Conservation (phyloP, 176 grass and related monocot genomes). For the Cymbopogon citratus region DNA sequence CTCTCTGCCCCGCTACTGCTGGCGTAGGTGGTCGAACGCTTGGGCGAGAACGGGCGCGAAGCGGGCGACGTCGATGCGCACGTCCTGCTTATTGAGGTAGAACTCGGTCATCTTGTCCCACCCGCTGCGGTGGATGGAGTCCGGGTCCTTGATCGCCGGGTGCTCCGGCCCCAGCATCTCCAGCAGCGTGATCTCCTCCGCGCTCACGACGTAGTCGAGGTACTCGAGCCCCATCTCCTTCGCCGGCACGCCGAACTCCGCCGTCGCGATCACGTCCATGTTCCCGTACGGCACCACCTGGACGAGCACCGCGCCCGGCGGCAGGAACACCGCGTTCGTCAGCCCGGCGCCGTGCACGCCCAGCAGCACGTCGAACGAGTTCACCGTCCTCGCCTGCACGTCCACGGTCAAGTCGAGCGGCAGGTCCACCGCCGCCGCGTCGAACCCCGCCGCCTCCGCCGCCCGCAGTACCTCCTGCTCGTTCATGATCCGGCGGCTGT, state of each 20-base stretch:
- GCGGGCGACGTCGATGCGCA: constrained; percentile 40
- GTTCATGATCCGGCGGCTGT: constrained; percentile 45
- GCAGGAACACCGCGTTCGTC: constrained; percentile 71
- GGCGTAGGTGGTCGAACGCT: constrained; percentile 34
- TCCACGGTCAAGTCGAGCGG: neutral
- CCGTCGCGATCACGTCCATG: constrained; percentile 20
- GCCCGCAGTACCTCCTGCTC: neutral
- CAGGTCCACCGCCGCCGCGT: neutral
- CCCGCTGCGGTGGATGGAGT: constrained; percentile 36
- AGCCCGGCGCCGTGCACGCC: constrained; percentile 73
- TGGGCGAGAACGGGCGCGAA: constrained; percentile 35
- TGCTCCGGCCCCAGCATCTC: constrained; percentile 43
- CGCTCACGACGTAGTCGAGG: constrained; percentile 38
- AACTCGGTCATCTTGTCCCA: constrained; percentile 37
- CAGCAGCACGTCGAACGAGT: constrained; percentile 62
- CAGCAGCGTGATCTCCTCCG: constrained; percentile 49
- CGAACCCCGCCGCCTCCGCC: neutral
- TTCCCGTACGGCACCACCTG: constrained; percentile 77
- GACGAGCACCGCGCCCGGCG: constrained; percentile 47
- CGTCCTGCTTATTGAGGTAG: constrained; percentile 48
- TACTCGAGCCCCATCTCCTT: constrained; percentile 23
- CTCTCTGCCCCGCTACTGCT: neutral
- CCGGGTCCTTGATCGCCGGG: constrained; percentile 47
- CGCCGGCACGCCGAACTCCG: constrained; percentile 6
- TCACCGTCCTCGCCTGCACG: neutral